These are phyloP conservation scores for Citrus reticulata DNA, from an alignment of 345 rosid species.

Conservation along the genomic window DNA sequence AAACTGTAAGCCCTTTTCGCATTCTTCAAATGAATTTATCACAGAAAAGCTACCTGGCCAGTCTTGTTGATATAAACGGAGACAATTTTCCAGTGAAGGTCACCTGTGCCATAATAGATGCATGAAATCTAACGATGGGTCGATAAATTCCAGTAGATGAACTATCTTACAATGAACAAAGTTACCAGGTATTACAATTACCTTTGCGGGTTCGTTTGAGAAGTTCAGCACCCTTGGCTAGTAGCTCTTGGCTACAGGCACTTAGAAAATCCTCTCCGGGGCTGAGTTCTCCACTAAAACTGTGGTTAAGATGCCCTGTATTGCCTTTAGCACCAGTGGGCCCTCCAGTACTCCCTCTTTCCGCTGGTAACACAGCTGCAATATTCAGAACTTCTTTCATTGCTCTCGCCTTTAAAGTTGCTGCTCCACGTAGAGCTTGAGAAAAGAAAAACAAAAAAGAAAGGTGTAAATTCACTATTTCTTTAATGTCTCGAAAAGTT, in stretches of 20 bases:
- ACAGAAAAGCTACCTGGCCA: slow-evolving; percentile 40
- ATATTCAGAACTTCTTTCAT: slow-evolving; percentile 76
- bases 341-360: slow-evolving; percentile 43
- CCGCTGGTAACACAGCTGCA: slow-evolving; percentile 71
- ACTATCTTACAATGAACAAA: not conserved
- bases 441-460: not conserved
- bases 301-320: slow-evolving; percentile 30
- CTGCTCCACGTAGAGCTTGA: slow-evolving; percentile 90
- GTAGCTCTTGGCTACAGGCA: slow-evolving; percentile 59
- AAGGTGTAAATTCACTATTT: not conserved
- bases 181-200: not conserved
- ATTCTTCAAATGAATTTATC: not conserved
- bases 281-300: slow-evolving; percentile 50
- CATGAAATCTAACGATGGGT: not conserved
- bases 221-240: slow-evolving; percentile 80
- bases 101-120: slow-evolving; percentile 46
- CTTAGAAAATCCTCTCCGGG: slow-evolving; percentile 58
- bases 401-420: slow-evolving; percentile 88
- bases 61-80: slow-evolving; percentile 71
- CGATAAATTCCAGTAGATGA: not conserved
- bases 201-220: slow-evolving; percentile 95
- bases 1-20: not conserved
- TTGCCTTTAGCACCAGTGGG: slow-evolving; percentile 39
- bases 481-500: not conserved
- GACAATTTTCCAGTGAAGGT: slow-evolving; percentile 90